Base-by-base conservation (phyloP, 2,329 filamentous ascomycete species). In the Fusarium globosum region DNA sequence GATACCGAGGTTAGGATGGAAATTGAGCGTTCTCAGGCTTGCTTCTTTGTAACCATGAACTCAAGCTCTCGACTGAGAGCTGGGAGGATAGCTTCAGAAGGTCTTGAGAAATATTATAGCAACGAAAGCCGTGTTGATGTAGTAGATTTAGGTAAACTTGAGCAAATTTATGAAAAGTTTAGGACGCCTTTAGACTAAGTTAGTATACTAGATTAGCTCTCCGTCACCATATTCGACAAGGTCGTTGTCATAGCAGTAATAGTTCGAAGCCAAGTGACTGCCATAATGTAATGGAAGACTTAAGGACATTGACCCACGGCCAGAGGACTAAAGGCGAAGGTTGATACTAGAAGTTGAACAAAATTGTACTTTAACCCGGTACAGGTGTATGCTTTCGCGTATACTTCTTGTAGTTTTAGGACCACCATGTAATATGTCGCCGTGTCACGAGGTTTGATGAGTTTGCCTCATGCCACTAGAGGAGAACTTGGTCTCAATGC, bases 211-310 rank as follows among this genome's bases (percentile, higher is more conserved):
- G 43, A 73, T 46, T n/a, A 73, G 20, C 38, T 75, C 69, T n/a
- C 65, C 48, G 4, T 65, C 57, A 7, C 26, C 58, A 14, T 72
- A 55, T 30, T 63, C 42, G 20, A 56, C 41, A 62, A 87, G 51
- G 86, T 75, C 76, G 88, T 84, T 84, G 6, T 28, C 18, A 23
- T 20, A 20, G 3, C 1, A 26, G 30, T 51, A 14, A 2, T 6
- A 20, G 2, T 4, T 51, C 5, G 9, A 35, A 23, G 30, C 11
- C 9, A 11, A 11, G n/a, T 15, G 9, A 23, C 23, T 23, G 12
- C 11, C 12, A 11, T 23, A 20, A 2, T 35, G 30, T 11, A 20
- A 20, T 10, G 12, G 18, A 12, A 14, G 30, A 23, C 16, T 14
- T 51, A 0, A 3, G 21, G 16, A 7, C 12, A 20, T 33, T 7